These are phyloP conservation scores for Chaetomium globosum DNA, from an alignment of 2,329 filamentous ascomycete species.

Conservation along the genomic window DNA sequence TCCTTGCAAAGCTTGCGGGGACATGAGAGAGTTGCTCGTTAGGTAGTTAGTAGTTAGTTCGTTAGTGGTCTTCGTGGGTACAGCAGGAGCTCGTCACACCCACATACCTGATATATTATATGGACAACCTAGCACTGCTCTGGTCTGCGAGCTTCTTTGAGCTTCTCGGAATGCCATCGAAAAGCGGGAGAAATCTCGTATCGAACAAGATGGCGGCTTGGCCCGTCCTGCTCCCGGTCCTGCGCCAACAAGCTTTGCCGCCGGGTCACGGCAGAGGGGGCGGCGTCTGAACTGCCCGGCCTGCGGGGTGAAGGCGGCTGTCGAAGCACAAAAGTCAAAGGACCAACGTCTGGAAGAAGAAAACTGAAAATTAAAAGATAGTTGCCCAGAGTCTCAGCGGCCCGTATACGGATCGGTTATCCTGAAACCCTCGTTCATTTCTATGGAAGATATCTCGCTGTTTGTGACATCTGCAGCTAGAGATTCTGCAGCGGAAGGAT, in stretches of 20 bases:
- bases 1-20: background rate
- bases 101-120: too few species aligned
- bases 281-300: background rate
- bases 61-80: too few species aligned
- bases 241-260: background rate
- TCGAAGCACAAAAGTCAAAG: background rate
- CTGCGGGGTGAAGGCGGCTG: background rate
- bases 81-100: too few species aligned
- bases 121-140: background rate
- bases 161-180: background rate
- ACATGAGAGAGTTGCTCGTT: background rate
- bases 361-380: background rate
- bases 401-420: background rate
- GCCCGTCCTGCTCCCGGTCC: background rate
- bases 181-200: slow-evolving; percentile 2
- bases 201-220: background rate
- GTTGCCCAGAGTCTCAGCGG: background rate
- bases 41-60: too few species aligned
- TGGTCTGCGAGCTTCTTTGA: background rate
- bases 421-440: background rate
- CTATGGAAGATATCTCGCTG: background rate
- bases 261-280: background rate
- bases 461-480: background rate
- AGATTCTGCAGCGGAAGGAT: background rate
- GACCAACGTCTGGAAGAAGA: background rate